phyloP scores from a whole-genome alignment of 2,329 filamentous ascomycete species.

The Colletotrichum falcatum region DNA sequence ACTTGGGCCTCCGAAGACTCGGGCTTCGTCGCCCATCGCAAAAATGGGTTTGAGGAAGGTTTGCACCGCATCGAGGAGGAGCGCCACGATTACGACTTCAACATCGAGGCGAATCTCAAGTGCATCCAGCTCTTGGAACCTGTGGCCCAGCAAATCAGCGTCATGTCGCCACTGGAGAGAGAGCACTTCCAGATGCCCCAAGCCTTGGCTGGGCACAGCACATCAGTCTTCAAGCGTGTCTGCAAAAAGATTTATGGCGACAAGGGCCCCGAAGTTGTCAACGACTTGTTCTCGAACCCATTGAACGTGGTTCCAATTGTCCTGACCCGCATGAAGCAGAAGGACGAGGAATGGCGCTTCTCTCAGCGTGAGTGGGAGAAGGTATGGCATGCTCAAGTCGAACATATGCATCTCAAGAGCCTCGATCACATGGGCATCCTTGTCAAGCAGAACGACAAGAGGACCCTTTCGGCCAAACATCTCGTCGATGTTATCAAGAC shows the following conservation, averaged over 20 bases:
- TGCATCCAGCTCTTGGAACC: constrained; percentile 97
- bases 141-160: constrained; percentile 89
- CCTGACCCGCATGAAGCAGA: constrained; percentile 90
- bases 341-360: constrained; percentile 97
- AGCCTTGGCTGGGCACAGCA: constrained; percentile 90
- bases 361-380: constrained; percentile 98
- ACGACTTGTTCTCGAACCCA: constrained; percentile 86
- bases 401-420: constrained; percentile 94
- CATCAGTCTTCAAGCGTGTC: constrained; percentile 96
- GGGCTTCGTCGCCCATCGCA: constrained; percentile 96
- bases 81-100: constrained; percentile 97
- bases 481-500: constrained; percentile 92
- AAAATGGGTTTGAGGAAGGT: constrained; percentile 94
- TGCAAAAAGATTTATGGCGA: constrained; percentile 98
- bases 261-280: constrained; percentile 85
- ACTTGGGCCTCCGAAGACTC: constrained; percentile 99
- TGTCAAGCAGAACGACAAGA: constrained; percentile 90
- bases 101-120: constrained; percentile 94
- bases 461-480: constrained; percentile 89
- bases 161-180: constrained; percentile 79
- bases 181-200: constrained; percentile 82
- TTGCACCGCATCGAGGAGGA: constrained; percentile 98
- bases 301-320: constrained; percentile 91
- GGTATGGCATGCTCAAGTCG: constrained; percentile 96
- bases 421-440: constrained; percentile 96